Evolutionary conservation across 192 early-diverging fungal species (phyloP), one percentile per base, ranked within the genome.

Genomic region (Chytriomyces confervae): DNA sequence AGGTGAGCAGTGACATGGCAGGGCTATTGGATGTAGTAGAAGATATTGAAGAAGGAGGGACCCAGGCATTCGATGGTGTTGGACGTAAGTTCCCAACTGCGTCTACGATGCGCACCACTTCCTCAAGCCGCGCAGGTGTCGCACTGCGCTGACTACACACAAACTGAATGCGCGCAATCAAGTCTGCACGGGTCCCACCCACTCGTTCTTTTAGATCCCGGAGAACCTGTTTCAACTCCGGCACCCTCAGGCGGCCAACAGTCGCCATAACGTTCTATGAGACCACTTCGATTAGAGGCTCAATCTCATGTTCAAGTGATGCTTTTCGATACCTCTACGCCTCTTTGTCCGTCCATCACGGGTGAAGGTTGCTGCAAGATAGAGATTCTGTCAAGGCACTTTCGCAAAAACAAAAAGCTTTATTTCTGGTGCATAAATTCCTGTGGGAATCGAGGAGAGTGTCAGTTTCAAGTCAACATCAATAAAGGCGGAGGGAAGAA

Each of bases 211-310:
- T 23, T 8, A 74, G 36, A 3, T 13, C 6, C n/a, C 43, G 13
- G 18, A 61, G 46, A 10, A 74, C 61, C 18, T 74, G 60, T 45
- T 74, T 74, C 29, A 74, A 5, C 43, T 62, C 11, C 11, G 72
- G 60, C 8, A 74, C 61, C 8, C 46, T 61, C 18, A 69, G 67
- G 16, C 24, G 13, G 18, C 13, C 3, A 16, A 57, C 53, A n/a
- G 13, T 13, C 53, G 13, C 16, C 53, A 57, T 57, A 20, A 57
- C 20, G 2, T 13, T 20, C 53, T 57, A 57, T 20, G 16, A 36
- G 36, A 36, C 16, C 53, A 57, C 16, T n/a, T 57, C 16, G 53
- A 20, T 57, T 57, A 57, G 53, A 13, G 27, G 63, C 13, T 65
- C 63, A 4, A 65, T 65, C 27, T 13, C 18, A 1, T 13, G 20